These are phyloP conservation scores for Akanthomyces muscarius DNA, from an alignment of 2,329 filamentous ascomycete species.

Conservation along the genomic window DNA sequence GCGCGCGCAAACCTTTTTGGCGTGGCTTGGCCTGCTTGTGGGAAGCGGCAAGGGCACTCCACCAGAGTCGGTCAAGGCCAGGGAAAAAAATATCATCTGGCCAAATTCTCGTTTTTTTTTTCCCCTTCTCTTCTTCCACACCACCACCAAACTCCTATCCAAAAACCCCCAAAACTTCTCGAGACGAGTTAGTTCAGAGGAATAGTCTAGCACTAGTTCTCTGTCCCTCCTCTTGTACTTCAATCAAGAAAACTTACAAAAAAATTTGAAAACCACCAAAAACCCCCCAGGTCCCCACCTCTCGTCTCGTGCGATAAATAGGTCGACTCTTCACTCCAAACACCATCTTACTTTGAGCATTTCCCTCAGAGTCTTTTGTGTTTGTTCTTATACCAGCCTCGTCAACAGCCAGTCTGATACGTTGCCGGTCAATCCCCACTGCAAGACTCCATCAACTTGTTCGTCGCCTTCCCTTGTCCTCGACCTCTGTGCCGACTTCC, in stretches of 20 bases:
- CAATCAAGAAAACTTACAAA: slow-evolving; percentile 53
- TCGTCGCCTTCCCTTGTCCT: background rate
- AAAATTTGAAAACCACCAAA: slow-evolving; percentile 58
- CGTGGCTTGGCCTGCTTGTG: slow-evolving; percentile 11
- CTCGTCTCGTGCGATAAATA: slow-evolving; percentile 16
- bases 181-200: slow-evolving; percentile 50
- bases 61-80: slow-evolving; percentile 24
- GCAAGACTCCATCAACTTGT: slow-evolving; percentile 20
- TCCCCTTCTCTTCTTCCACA: slow-evolving; percentile 36
- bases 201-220: slow-evolving; percentile 57
- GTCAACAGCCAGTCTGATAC: slow-evolving; percentile 24
- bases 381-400: slow-evolving; percentile 26
- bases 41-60: slow-evolving; percentile 18
- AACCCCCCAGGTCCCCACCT: slow-evolving; percentile 49
- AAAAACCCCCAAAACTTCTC: slow-evolving; percentile 39
- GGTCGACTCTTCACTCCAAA: slow-evolving; percentile 18
- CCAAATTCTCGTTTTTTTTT: slow-evolving; percentile 34
- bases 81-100: slow-evolving; percentile 31
- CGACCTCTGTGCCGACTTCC: background rate
- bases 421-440: slow-evolving; percentile 22
- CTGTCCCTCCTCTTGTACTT: slow-evolving; percentile 55
- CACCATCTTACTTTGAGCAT: slow-evolving; percentile 25
- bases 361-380: slow-evolving; percentile 27
- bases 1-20: slow-evolving; percentile 12
- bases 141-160: slow-evolving; percentile 48